Conservation (phyloP, 768 basidiomycete genomes). For the Hericium erinaceus region DNA sequence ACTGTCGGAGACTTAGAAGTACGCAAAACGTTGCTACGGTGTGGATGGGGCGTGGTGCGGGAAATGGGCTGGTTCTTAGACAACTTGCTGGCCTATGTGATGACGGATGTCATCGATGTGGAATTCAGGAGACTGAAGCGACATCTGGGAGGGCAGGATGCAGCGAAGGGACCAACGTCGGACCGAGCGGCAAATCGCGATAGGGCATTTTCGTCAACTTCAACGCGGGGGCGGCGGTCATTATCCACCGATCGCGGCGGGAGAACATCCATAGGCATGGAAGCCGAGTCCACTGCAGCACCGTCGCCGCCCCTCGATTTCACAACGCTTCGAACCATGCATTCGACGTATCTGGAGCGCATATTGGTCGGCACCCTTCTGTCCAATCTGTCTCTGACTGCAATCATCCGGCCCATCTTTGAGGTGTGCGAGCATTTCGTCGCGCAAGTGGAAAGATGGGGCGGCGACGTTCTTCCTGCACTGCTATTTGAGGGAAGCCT, state of each 20-base stretch:
- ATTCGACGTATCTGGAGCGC: constrained; percentile 72
- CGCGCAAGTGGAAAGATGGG: constrained; percentile 88
- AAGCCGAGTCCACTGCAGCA: constrained; percentile 6
- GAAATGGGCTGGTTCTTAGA: constrained; percentile 93
- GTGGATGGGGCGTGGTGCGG: constrained; percentile 80
- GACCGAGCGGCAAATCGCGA: constrained; percentile 12
- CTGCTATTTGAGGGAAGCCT: constrained; percentile 76
- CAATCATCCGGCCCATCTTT: constrained; percentile 61
- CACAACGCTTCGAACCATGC: constrained; percentile 74
- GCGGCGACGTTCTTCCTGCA: constrained; percentile 81
- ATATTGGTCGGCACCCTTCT: constrained; percentile 74
- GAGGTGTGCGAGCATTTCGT: constrained; percentile 82
- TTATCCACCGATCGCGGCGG: not conserved
- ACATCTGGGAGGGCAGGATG: constrained; percentile 19
- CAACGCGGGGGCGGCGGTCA: not conserved
- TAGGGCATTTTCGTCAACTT: not conserved
- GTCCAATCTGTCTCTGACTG: constrained; percentile 51
- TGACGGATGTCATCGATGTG: constrained; percentile 84
- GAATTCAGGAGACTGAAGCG: constrained; percentile 70
- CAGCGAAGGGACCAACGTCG: constrained; percentile 16
- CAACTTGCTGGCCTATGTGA: constrained; percentile 71
- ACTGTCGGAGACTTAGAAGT: constrained; percentile 60
- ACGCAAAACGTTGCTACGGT: constrained; percentile 57
- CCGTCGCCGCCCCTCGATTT: constrained; percentile 59
- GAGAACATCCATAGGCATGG: not conserved